phyloP scores from a whole-genome alignment of 108 stramenopile genomes.

The Nannochloropsis oceanica region DNA sequence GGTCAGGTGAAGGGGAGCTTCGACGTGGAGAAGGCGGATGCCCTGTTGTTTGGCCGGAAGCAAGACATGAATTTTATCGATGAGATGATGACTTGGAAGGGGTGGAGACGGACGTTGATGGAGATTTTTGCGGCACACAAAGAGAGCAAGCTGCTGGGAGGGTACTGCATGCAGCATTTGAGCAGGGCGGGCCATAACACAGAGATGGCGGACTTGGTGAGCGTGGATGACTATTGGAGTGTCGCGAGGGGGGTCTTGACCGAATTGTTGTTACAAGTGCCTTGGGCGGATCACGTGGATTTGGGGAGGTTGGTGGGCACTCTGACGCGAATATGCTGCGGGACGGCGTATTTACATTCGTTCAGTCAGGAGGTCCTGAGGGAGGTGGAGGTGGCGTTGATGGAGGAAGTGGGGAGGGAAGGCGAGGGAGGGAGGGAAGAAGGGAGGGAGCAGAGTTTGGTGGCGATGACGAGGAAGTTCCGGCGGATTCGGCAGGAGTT shows the following conservation, averaged over 20 bases:
- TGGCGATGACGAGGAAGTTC: background rate
- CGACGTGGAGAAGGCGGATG: background rate
- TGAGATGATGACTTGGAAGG: background rate
- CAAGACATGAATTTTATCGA: background rate
- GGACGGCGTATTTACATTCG: background rate
- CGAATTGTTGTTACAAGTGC: background rate
- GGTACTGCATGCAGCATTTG: background rate
- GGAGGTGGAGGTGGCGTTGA: background rate
- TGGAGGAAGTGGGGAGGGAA: background rate
- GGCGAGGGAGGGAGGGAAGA: no score
- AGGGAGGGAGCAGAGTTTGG: background rate
- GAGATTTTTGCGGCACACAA: background rate
- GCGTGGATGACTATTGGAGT: background rate
- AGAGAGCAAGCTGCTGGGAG: background rate
- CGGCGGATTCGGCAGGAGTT: background rate
- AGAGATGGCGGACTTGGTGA: background rate
- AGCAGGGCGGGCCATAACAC: background rate
- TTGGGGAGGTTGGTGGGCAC: background rate
- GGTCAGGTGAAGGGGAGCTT: background rate
- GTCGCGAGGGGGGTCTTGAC: background rate
- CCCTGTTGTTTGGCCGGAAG: background rate
- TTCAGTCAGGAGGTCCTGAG: background rate
- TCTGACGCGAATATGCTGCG: background rate
- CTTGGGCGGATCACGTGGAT: background rate
- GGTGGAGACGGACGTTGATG: background rate